phyloP scores from a whole-genome alignment of 2,329 filamentous ascomycete species.

The Sporothrix mexicana region DNA sequence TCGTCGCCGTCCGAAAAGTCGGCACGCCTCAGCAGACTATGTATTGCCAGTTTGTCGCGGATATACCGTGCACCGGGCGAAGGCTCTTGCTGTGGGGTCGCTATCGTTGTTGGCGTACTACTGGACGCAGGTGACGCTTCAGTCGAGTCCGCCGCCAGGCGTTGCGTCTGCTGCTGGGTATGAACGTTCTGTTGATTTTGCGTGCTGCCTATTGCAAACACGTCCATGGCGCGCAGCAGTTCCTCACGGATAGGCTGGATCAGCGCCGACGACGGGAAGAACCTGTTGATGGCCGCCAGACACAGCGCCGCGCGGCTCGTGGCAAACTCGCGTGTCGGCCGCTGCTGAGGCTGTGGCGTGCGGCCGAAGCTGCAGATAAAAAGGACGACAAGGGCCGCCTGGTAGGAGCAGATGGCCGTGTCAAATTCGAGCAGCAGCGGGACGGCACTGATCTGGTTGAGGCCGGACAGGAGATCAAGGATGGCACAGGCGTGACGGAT shows the following conservation, averaged over 20 bases:
- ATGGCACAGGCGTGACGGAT: not conserved
- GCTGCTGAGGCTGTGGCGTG: not conserved
- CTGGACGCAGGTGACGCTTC: not conserved
- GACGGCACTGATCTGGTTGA: not conserved
- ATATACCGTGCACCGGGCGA: not conserved
- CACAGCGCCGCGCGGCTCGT: not conserved
- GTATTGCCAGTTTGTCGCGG: conserved; percentile 5
- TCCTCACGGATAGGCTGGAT: not conserved
- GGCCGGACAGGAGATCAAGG: not conserved
- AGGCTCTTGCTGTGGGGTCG: not conserved
- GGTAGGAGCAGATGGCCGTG: conserved; percentile 7
- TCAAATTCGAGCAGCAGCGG: conserved; percentile 1
- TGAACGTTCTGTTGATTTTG: no score
- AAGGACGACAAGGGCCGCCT: not conserved
- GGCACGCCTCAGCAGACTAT: not conserved
- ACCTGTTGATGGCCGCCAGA: conserved; percentile 1
- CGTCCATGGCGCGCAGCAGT: not conserved
- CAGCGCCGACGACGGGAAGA: conserved; percentile 11
- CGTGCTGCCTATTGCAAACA: not conserved
- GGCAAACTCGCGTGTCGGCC: conserved; percentile 2
- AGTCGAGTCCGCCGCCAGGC: not conserved
- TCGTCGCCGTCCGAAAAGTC: not conserved
- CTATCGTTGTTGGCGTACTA: not conserved
- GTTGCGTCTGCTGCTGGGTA: not conserved
- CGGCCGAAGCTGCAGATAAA: not conserved